Evolutionary conservation across 257 asterid genomes (phyloP).

Genomic region (Anisodus tanguticus): DNA sequence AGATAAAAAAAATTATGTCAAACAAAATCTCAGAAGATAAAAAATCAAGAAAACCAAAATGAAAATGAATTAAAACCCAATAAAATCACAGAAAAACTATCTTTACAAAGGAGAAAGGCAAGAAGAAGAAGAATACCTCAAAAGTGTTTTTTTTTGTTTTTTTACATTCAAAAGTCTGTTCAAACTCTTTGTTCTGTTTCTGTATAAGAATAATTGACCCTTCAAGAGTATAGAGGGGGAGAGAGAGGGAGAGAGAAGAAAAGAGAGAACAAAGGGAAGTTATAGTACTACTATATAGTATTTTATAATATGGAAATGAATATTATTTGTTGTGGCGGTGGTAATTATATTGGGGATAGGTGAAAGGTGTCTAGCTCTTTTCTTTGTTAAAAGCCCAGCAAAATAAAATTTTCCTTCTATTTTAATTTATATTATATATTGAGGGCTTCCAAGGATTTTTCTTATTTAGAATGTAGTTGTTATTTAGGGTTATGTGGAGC

Average conservation of each 20-base stretch:
- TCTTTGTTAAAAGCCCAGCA: too few species aligned
- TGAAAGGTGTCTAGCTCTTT: too few species aligned
- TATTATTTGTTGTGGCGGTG: slow-evolving; percentile 7
- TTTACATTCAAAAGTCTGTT: slow-evolving; percentile 4
- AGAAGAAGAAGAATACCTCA: slow-evolving; percentile 20
- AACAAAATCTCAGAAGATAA: neutral
- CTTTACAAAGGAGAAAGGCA: neutral
- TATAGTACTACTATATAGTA: neutral
- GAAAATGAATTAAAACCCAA: neutral
- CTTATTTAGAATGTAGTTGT: too few species aligned
- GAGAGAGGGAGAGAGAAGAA: neutral
- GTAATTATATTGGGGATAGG: neutral
- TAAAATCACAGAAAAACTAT: neutral
- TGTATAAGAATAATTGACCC: slow-evolving; percentile 40
- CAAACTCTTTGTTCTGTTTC: slow-evolving; percentile 29
- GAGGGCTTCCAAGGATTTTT: too few species aligned
- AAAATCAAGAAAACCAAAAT: neutral
- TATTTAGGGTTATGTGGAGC: too few species aligned
- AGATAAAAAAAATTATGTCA: neutral
- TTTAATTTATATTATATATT: too few species aligned
- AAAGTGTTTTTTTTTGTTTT: neutral
- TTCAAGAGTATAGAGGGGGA: slow-evolving; percentile 22
- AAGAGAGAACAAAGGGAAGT: neutral
- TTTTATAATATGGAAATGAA: slow-evolving; percentile 18
- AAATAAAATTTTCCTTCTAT: too few species aligned